Base-by-base conservation (phyloP, 306 rosid species). In the Clitoria ternatea region DNA sequence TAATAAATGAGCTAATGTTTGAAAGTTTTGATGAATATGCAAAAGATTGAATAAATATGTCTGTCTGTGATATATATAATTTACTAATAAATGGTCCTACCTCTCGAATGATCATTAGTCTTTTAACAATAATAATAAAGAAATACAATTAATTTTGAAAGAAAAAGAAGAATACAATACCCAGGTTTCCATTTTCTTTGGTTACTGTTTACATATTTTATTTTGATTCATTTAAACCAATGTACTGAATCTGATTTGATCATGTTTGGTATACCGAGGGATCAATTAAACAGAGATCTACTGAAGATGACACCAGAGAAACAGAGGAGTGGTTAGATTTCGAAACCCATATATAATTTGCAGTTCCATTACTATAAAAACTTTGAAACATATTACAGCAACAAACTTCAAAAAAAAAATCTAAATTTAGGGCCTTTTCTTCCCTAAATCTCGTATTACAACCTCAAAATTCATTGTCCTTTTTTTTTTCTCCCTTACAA, bases 301-400 rank as follows among this genome's bases (percentile, higher is more conserved):
- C 20, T 37, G 14, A 55, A 45, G 32, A 55, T 3, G 40, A 19
- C 12, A n/a, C n/a, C n/a, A n/a, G 2, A 20, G 12, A 17, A 39
- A 37, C 8, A 13, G 36, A 12, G 15, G 27, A 19, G 30, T 24
- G 10, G 9, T 18, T 8, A 39, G 27, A 72, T 53, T 72, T 53
- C 23, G 37, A 67, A 55, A 60, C 7, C 57, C 29, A 55, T 53
- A 37, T 48, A 64, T 22, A 70, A 24, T 60, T 39, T 64, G 60
- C 73, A 74, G 68, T 74, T 78, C 69, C 78, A 65, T 78, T 65
- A 59, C 72, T 78, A 36, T 50, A 50, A 52, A 37, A 72, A 29
- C 69, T 35, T 32, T 33, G 40, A 52, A 60, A 49, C 59, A 82
- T 74, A 71, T 74, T 79, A 70, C 90, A 82, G 24, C 71, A 43